These are phyloP conservation scores for Fraxinus xanthoxyloides DNA, from an alignment of 305 asterid genomes.

Conservation along the genomic window DNA sequence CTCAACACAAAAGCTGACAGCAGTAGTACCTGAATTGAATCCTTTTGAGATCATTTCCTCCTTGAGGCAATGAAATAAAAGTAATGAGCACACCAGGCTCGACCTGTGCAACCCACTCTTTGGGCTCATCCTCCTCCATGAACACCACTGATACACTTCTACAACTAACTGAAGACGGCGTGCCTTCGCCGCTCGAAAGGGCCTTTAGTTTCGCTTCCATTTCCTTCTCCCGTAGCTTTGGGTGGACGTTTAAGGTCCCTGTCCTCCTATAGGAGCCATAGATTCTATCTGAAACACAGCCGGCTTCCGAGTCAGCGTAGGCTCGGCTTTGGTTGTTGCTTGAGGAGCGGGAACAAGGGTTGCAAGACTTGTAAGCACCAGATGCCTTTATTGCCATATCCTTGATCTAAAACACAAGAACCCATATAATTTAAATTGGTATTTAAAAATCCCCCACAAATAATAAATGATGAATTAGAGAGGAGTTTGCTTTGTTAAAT, in stretches of 20 bases:
- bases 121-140: constrained; percentile 80
- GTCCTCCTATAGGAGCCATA: constrained; percentile 67
- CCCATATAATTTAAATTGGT: not conserved
- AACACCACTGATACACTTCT: constrained; percentile 66
- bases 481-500: not conserved
- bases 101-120: constrained; percentile 97
- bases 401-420: constrained; percentile 55
- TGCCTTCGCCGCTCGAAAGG: constrained; percentile 74
- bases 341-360: constrained; percentile 80
- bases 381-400: constrained; percentile 93
- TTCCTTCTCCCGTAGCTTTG: constrained; percentile 62
- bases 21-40: constrained; percentile 77
- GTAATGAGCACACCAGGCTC: constrained; percentile 95
- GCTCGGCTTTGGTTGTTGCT: constrained; percentile 35
- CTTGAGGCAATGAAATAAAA: constrained; percentile 72
- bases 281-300: constrained; percentile 58
- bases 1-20: not conserved
- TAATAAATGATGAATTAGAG: not conserved
- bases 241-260: constrained; percentile 53
- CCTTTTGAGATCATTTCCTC: constrained; percentile 90
- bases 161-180: constrained; percentile 85
- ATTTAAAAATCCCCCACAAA: not conserved
- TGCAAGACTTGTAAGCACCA: constrained; percentile 86
- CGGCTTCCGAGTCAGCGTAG: constrained; percentile 53
- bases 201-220: constrained; percentile 65